Base-by-base conservation (phyloP, 345 rosid genomes). In the Barbarea vulgaris region DNA sequence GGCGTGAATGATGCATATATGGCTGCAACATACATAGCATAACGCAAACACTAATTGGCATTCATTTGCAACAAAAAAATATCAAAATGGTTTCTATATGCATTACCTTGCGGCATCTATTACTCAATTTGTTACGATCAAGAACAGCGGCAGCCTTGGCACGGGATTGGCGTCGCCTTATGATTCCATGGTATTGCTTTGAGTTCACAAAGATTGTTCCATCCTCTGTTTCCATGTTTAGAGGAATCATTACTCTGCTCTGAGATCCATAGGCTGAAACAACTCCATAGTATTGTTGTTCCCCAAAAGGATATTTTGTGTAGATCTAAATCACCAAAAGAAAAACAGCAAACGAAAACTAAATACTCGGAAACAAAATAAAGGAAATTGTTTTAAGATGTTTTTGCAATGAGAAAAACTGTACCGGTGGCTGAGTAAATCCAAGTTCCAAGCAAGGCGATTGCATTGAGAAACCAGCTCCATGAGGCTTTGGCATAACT, bases 181-280 rank as follows among this genome's bases (percentile, higher is more conserved):
- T 77, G 87, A 95, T 95, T 60, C 89, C 99, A 81, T 92, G 89
- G 76, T 95, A 92, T 78, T 95, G 99, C 84, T 95, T 95, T 54
- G 99, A 88, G 79, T 95, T 95, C 24, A 95, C 99, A 73, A 80
- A 92, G 73, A 95, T 88, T 0, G 99, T 96, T 47, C 87, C 94
- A 52, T 89, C 94, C 47, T 89, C 96, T 28, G 87, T 60, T 56
- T 84, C 77, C 84, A 89, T 74, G 80, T 82, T 88, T 77, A 92
- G 74, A 11, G 97, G 99, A 65, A 92, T 85, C 98, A 90, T 92
- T 18, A 89, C 68, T 27, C 97, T 86, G 51, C 93, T 72, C 61
- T 83, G 97, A 70, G 92, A 74, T 64, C 91, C 97, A 71, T 82
- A 83, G 58, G 97, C 55, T 41, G 97, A 84, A 75, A 90, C 82